Evolutionary conservation across 2,329 filamentous ascomycete genomes (phyloP), one percentile per base, ranked within the genome.

Genomic region (Phyllosticta citriasiana): DNA sequence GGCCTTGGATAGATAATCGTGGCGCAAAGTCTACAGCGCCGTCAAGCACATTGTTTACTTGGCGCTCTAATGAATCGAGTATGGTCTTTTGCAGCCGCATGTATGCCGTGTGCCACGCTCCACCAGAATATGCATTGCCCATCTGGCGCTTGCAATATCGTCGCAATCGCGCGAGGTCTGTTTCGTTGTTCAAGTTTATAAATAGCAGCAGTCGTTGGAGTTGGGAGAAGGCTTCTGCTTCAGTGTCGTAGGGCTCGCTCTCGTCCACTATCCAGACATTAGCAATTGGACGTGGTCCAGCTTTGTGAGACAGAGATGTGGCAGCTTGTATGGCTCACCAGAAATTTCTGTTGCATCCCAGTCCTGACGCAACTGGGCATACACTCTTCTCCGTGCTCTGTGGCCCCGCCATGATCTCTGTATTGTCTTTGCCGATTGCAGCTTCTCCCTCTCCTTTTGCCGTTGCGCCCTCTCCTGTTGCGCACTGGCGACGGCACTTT

Each of bases 401-500:
- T 95, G 83, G 14, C 91, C 91, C 72, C 93, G 84, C 92, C 92
- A 97, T 73, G 82, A 78, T 66, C 84, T 83, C 73, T 97, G 94
- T 65, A 97, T 84, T 57, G 77, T 81, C 66, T 83, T 86, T 14
- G 85, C 84, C 4, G 92, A 90, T 69, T 86, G 88, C 57, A 92
- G 75, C 63, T 86, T 85, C 56, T 90, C 86, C 67, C 92, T 83
- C 69, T 97, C 91, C 57, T 85, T 84, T 68, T 96, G 90, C 66
- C 94, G 84, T 67, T 86, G 83, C 65, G 87, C 80, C 30, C 94
- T 86, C 67, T 97, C 91, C 67, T 91, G 89, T 70, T 97, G 91
- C 27, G 93, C 93, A 67, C 90, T 86, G 53, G 88, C 88, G 27
- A 97, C 82, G 1, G 92, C 88, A 68, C 88, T 87, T 68, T 90